Evolutionary conservation across 139 green algal genomes (phyloP).

Genomic region (Marvania coccoides): DNA sequence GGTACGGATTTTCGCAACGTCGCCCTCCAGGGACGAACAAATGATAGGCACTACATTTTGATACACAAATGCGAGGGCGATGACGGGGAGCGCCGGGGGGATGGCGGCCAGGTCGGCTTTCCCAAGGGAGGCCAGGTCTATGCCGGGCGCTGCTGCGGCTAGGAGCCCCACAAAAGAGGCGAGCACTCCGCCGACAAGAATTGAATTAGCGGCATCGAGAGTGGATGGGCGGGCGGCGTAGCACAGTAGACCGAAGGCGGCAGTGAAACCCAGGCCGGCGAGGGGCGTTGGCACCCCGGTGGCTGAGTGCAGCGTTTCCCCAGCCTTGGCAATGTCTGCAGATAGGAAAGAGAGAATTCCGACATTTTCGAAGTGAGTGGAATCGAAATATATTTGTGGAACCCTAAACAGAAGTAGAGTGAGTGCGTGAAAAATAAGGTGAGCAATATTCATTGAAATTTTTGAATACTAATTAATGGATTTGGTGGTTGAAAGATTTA

Average conservation of each 20-base stretch:
- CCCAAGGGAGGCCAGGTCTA: constrained; percentile 29
- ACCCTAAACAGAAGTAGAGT: too few species aligned
- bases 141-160: not conserved
- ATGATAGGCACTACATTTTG: constrained; percentile 68
- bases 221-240: constrained; percentile 29
- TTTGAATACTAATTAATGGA: too few species aligned
- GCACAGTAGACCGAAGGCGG: constrained; percentile 43
- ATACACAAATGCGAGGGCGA: constrained; percentile 65
- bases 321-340: constrained; percentile 42
- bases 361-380: too few species aligned
- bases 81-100: constrained; percentile 52
- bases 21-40: constrained; percentile 21
- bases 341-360: not conserved
- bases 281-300: constrained; percentile 6
- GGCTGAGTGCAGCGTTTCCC: constrained; percentile 4
- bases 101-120: constrained; percentile 50
- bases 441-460: too few species aligned
- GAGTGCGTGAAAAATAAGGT: too few species aligned
- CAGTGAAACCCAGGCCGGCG: constrained; percentile 23
- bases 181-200: constrained; percentile 36
- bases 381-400: too few species aligned
- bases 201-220: constrained; percentile 47
- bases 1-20: constrained; percentile 44
- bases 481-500: too few species aligned
- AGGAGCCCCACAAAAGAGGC: constrained; percentile 47